Evolutionary conservation across 768 basidiomycete species (phyloP).

Genomic region (Wakefieldia striispora): DNA sequence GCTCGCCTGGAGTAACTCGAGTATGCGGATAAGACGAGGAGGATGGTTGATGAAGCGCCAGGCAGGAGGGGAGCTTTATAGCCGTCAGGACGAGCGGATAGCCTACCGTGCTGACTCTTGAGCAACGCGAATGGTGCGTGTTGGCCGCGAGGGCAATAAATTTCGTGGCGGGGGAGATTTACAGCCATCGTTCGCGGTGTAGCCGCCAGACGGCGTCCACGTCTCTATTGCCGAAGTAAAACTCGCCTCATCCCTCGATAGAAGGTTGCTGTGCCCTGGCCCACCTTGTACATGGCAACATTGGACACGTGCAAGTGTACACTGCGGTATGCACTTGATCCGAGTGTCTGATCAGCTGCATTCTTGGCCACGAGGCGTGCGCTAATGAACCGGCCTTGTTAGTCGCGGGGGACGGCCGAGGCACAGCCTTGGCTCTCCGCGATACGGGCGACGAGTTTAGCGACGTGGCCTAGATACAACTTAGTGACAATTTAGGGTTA

Average conservation of each 20-base stretch:
- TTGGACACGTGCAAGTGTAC: conserved; percentile 14
- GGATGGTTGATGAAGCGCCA: conserved; percentile 32
- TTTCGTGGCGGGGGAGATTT: conserved; percentile 11
- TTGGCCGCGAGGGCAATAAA: conserved; percentile 28
- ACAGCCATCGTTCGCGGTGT: conserved; percentile 11
- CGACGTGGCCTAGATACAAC: too few species aligned
- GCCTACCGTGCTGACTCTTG: conserved; percentile 10
- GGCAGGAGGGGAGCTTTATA: conserved; percentile 26
- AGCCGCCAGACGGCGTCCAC: conserved; percentile 5
- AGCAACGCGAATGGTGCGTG: conserved; percentile 31
- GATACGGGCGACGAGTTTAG: not conserved
- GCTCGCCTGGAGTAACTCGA: conserved; percentile 32
- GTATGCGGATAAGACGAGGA: conserved; percentile 41
- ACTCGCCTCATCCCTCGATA: conserved; percentile 9
- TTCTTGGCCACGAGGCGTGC: conserved; percentile 14
- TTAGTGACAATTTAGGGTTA: too few species aligned
- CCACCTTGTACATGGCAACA: conserved; percentile 4
- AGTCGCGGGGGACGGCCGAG: not conserved
- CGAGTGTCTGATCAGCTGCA: conserved; percentile 11
- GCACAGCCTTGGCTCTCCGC: conserved; percentile 3
- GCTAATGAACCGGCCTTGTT: too few species aligned
- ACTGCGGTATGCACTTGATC: conserved; percentile 14
- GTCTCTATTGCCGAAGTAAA: conserved; percentile 17
- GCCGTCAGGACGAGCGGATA: conserved; percentile 6
- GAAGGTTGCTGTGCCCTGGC: conserved; percentile 16